Evolutionary conservation across 495 filamentous ascomycete genomes (phyloP), one percentile per base, ranked within the genome.

Genomic region (Neurospora pannonica): DNA sequence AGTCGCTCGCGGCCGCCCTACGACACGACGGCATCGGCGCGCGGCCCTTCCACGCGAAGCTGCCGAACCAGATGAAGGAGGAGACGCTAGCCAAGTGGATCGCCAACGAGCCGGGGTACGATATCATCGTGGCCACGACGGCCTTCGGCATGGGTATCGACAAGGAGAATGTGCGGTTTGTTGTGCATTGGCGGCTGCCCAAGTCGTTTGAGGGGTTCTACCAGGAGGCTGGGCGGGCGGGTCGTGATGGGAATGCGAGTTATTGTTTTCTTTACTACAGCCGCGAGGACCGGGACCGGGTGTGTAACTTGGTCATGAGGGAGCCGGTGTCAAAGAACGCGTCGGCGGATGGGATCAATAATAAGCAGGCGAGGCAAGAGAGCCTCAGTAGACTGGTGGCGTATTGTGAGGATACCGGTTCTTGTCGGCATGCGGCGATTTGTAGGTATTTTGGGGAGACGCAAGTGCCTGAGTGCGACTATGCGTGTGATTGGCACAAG

Each of bases 121-220:
- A 95, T 77, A 90, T 98, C 70, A 94, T 98, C 62, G 93, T 98
- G 48, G 95, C 95, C 6, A 98, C 95, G 0, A 98, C 94, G 4
- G 95, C 95, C 0, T 98, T 98, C 75, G 95, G 95, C 8, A 98
- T 99, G 95, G 95, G 95, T 5, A 98, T 99, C 77, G 94, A 98
- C 78, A 97, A 97, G 82, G 89, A 95, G 38, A 90, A 96, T 77
- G 95, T 98, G 19, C 89, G 95, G 4, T 97, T 97, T 77, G 94
- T 98, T 3, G 88, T 97, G 4, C 95, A 98, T 81, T 98, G 95
- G 94, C 91, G 92, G 71, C 84, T 97, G 19, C 93, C 94, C 13
- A 96, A 95, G 78, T 94, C 90, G 38, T 97, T 98, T 80, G 95
- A 98, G 81, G 94, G 94, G 3, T 97, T 93, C 75, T 97, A 97